These are phyloP conservation scores for Vitis hybrid DNA, from an alignment of 177 flowering plant species.

Conservation along the genomic window DNA sequence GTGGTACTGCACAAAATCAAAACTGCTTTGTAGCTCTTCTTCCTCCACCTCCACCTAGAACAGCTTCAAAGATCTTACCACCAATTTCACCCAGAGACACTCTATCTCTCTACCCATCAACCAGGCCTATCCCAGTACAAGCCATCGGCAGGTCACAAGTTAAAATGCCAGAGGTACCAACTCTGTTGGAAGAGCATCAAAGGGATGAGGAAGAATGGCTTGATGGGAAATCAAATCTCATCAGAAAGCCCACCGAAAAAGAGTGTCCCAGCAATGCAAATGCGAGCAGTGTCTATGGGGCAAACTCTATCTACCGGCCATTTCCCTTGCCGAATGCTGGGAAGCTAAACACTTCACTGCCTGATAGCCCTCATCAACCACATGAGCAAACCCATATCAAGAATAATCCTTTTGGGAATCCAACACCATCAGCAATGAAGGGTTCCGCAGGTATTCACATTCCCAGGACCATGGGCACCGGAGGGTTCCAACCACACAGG, in stretches of 20 bases:
- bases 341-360: constrained; percentile 15
- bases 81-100: constrained; percentile 9
- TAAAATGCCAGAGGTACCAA: constrained; percentile 12
- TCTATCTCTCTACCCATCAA: constrained; percentile 4
- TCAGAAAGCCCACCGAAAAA: constrained; percentile 15
- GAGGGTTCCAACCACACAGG: constrained; percentile 27
- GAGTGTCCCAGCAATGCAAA: constrained; percentile 8
- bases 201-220: constrained; percentile 38
- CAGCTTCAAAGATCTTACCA: constrained; percentile 38
- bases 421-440: constrained; percentile 5
- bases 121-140: constrained; percentile 6
- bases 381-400: constrained; percentile 14
- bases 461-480: constrained; percentile 13
- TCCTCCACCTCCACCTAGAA: constrained; percentile 40
- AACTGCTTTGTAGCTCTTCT: constrained; percentile 32
- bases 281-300: constrained; percentile 2
- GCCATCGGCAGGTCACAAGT: constrained; percentile 16
- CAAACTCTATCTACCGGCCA: constrained; percentile 15
- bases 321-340: constrained; percentile 5
- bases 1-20: constrained; percentile 17
- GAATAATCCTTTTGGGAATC: constrained; percentile 13
- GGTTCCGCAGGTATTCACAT: neutral
- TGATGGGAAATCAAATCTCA: constrained; percentile 12
- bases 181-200: constrained; percentile 28
- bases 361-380: constrained; percentile 7